Percentiles rank a stretch among this genome's conserved stretches.
Conservation (phyloP, 768 basidiomycete species). For the Royoungia palumana region DNA sequence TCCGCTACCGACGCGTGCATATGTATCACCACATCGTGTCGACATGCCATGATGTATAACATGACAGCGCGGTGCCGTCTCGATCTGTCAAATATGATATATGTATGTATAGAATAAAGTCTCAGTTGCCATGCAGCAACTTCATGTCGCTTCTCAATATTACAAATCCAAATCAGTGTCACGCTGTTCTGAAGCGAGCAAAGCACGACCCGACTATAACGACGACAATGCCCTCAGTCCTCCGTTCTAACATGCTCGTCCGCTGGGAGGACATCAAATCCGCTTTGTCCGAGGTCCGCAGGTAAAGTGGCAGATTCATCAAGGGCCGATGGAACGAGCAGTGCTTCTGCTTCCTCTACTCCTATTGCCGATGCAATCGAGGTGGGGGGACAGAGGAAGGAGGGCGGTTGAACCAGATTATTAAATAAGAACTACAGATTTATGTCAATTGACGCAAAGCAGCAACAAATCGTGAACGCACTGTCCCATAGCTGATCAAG, state of each 20-base stretch:
- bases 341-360: slow-evolving; percentile 55
- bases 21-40: slow-evolving; percentile 1
- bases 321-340: slow-evolving; percentile 42
- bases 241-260: slow-evolving; percentile 32
- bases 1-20: no score
- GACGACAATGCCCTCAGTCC: slow-evolving; percentile 3
- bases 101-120: neutral
- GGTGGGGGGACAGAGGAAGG: slow-evolving; percentile 49
- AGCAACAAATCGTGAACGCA: slow-evolving; percentile 32
- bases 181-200: neutral
- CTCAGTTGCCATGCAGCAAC: neutral
- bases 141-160: neutral
- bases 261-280: slow-evolving; percentile 76
- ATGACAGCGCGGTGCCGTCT: slow-evolving; percentile 13
- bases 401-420: slow-evolving; percentile 65
- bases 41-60: neutral
- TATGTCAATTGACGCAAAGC: slow-evolving; percentile 6
- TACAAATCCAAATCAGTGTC: neutral
- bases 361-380: slow-evolving; percentile 35
- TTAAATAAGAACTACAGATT: slow-evolving; percentile 79
- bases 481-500: slow-evolving; percentile 74
- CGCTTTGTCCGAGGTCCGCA: slow-evolving; percentile 74
- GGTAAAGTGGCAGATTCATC: slow-evolving; percentile 86
- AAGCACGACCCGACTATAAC: neutral
- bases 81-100: slow-evolving; percentile 4